Conservation (phyloP, 2,329 filamentous ascomycete species). For the Pestalotiopsis sp. region DNA sequence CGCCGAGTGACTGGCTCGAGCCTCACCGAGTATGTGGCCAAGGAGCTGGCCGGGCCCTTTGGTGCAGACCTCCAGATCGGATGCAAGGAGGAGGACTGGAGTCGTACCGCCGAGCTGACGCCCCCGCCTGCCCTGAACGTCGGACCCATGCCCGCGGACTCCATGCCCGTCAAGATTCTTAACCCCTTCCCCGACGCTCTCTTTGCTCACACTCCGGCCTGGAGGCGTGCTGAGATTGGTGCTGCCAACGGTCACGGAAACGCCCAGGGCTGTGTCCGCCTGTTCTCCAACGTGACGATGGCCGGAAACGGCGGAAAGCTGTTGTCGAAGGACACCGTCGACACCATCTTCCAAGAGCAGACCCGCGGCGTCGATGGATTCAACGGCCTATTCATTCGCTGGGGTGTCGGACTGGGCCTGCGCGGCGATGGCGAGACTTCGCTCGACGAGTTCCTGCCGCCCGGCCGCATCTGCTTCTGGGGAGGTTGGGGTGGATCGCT, state of each 20-base stretch:
- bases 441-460: conserved; percentile 28
- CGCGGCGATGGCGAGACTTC: conserved; percentile 25
- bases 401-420: conserved; percentile 43
- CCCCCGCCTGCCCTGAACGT: conserved; percentile 21
- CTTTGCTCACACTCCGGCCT: conserved; percentile 26
- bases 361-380: conserved; percentile 40
- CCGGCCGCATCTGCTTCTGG: conserved; percentile 30
- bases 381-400: conserved; percentile 32
- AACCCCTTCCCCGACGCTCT: conserved; percentile 26
- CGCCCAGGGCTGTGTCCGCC: conserved; percentile 39
- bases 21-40: conserved; percentile 37
- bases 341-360: conserved; percentile 47
- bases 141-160: conserved; percentile 14
- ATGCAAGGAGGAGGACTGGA: conserved; percentile 40
- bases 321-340: conserved; percentile 41
- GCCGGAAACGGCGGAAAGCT: conserved; percentile 20
- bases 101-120: conserved; percentile 36
- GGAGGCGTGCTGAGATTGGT: conserved; percentile 41
- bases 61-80: conserved; percentile 49
- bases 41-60: conserved; percentile 38
- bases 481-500: conserved; percentile 24
- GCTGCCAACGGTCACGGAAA: conserved; percentile 47
- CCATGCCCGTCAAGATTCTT: conserved; percentile 27
- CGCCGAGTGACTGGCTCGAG: conserved; percentile 39
- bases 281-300: conserved; percentile 58